A percentile compares a stretch with the other conserved stretches of the same genome.
Conservation (phyloP, 768 basidiomycete genomes). For the Hysterangium stoloniferum region DNA sequence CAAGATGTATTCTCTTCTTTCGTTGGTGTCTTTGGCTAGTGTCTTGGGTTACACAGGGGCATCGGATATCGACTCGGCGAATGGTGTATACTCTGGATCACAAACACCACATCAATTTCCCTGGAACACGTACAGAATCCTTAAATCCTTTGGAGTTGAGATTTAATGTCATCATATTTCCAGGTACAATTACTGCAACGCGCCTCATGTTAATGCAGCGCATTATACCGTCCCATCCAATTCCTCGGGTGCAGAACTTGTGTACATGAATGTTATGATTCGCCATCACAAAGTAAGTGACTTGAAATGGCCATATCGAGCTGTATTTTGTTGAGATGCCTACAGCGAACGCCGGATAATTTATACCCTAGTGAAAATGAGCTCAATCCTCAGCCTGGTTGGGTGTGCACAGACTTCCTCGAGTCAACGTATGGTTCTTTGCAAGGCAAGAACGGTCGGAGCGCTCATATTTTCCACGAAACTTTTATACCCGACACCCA, state of each 20-base stretch:
- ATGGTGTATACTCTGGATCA: constrained; percentile 40
- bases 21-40: too few relatives aligned
- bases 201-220: constrained; percentile 35
- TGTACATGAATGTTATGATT: constrained; percentile 36
- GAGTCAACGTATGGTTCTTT: constrained; percentile 32
- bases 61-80: constrained; percentile 8
- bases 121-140: constrained; percentile 32
- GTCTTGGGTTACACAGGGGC: neutral
- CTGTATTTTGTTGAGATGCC: neutral
- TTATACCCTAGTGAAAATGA: constrained; percentile 35
- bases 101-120: constrained; percentile 31
- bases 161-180: neutral
- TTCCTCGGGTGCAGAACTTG: constrained; percentile 24
- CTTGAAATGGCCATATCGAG: neutral
- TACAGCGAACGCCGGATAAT: constrained; percentile 43
- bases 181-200: constrained; percentile 44
- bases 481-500: constrained; percentile 33
- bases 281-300: constrained; percentile 40
- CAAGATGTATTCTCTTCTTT: too few relatives aligned
- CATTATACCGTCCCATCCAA: constrained; percentile 29
- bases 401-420: constrained; percentile 34
- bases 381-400: constrained; percentile 31
- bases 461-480: constrained; percentile 32
- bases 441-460: constrained; percentile 14
- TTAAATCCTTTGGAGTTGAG: too few relatives aligned